Percentiles rank a stretch among this genome's conserved stretches.
Evolutionary conservation across 495 filamentous ascomycete genomes (phyloP).

Genomic region (Penicillium canariense): DNA sequence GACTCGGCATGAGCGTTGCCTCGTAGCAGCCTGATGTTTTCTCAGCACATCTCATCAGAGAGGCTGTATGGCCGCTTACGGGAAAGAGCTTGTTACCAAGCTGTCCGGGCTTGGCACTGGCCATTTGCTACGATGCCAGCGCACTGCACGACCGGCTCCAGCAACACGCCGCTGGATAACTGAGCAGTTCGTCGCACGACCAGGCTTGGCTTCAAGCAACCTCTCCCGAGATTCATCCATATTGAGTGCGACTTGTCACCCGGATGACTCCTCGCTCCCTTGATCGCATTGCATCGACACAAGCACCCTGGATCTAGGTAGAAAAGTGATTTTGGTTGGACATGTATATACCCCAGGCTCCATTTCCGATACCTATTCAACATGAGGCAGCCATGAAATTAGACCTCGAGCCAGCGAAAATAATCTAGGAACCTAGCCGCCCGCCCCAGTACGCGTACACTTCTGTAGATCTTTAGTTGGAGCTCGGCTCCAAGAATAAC

Average conservation of each 20-base stretch:
- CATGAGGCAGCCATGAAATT: constrained; percentile 1
- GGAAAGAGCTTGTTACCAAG: background rate
- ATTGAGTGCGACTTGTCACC: background rate
- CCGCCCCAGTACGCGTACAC: no score
- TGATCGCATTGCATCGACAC: background rate
- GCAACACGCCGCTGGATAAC: background rate
- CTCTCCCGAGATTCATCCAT: background rate
- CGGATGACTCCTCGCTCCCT: background rate
- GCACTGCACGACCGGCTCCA: background rate
- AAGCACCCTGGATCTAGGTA: constrained; percentile 3
- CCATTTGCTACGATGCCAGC: background rate
- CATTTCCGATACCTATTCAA: background rate
- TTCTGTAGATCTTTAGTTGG: no score
- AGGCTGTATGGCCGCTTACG: background rate
- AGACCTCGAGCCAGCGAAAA: no score
- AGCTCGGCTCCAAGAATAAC: no score
- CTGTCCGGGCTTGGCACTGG: no score
- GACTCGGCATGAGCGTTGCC: constrained; percentile 25
- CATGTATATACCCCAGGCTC: constrained; percentile 17
- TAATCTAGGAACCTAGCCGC: no score
- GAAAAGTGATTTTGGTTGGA: constrained; percentile 5
- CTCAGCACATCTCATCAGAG: background rate
- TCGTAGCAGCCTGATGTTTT: background rate
- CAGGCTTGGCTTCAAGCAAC: background rate
- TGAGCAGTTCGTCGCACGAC: background rate